Percentiles rank a stretch among this genome's conserved stretches.
phyloP scores from a whole-genome alignment of 768 basidiomycete species.

The Hypsizygus marmoreus region DNA sequence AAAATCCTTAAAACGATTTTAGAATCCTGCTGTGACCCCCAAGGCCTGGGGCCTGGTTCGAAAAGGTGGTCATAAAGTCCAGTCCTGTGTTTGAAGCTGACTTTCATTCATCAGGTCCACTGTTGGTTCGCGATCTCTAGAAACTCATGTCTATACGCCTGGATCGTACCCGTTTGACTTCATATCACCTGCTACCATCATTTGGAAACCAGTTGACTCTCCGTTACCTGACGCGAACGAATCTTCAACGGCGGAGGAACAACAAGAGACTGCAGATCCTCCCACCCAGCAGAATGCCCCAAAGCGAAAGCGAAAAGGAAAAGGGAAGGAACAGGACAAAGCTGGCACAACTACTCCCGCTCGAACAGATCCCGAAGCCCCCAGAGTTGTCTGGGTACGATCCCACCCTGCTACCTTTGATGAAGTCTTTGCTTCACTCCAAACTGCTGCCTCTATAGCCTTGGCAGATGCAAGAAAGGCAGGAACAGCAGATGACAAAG shows the following conservation, averaged over 20 bases:
- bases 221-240: conserved; percentile 3
- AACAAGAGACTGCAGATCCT: conserved; percentile 2
- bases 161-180: conserved; percentile 67
- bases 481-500: conserved; percentile 21
- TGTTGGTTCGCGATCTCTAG: conserved; percentile 64
- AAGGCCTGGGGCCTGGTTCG: conserved; percentile 59
- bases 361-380: conserved; percentile 12
- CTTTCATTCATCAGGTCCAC: conserved; percentile 48
- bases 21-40: conserved; percentile 63
- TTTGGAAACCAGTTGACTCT: conserved; percentile 63
- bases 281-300: conserved; percentile 6
- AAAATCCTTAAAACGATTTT: conserved; percentile 52
- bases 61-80: conserved; percentile 44
- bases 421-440: conserved; percentile 55
- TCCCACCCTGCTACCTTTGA: conserved; percentile 76
- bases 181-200: conserved; percentile 68
- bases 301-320: conserved; percentile 24
- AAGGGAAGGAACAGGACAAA: conserved; percentile 33
- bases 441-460: conserved; percentile 48
- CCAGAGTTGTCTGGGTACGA: conserved; percentile 70
- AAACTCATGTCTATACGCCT: conserved; percentile 67
- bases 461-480: conserved; percentile 38
- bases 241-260: not conserved
- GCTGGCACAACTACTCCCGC: conserved; percentile 11
- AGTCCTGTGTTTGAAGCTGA: not conserved